Conservation (phyloP, 495 filamentous ascomycete species). For the Podospora conica region DNA sequence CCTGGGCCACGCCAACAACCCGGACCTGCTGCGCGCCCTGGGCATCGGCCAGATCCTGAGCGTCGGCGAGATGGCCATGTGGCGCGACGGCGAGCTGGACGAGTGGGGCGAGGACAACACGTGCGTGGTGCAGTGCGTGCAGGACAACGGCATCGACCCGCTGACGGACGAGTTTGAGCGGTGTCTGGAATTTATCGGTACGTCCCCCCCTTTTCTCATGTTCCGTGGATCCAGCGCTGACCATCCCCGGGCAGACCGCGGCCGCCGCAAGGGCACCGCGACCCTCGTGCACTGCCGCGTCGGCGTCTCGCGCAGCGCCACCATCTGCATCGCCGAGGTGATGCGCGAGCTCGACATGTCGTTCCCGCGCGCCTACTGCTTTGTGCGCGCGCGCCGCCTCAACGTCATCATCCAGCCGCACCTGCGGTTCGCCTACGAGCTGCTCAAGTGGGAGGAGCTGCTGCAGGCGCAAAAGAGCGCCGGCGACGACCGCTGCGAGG, state of each 20-base stretch:
- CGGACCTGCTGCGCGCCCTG: slow-evolving; percentile 64
- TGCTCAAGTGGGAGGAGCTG: slow-evolving; percentile 91
- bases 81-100: slow-evolving; percentile 61
- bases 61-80: slow-evolving; percentile 84
- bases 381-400: slow-evolving; percentile 82
- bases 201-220: slow-evolving; percentile 28
- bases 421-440: slow-evolving; percentile 56
- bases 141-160: slow-evolving; percentile 95
- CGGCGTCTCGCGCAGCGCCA: slow-evolving; percentile 89
- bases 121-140: slow-evolving; percentile 73
- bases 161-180: slow-evolving; percentile 80
- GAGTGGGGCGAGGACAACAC: slow-evolving; percentile 68
- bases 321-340: slow-evolving; percentile 97
- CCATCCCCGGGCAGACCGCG: slow-evolving; percentile 52
- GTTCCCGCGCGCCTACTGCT: slow-evolving; percentile 93
- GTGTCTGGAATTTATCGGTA: slow-evolving; percentile 90
- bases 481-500: slow-evolving; percentile 24
- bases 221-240: too few species aligned
- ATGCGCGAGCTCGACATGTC: slow-evolving; percentile 76
- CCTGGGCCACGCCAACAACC: slow-evolving; percentile 5
- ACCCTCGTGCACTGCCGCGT: slow-evolving; percentile 96
- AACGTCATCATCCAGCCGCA: slow-evolving; percentile 62
- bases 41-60: slow-evolving; percentile 85
- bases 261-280: slow-evolving; percentile 66
- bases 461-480: slow-evolving; percentile 27